Percentiles rank a stretch among this genome's conserved stretches.
These are phyloP conservation scores for Hymenoscyphus infarciens DNA, from an alignment of 2,329 filamentous ascomycete genomes.

Conservation along the genomic window DNA sequence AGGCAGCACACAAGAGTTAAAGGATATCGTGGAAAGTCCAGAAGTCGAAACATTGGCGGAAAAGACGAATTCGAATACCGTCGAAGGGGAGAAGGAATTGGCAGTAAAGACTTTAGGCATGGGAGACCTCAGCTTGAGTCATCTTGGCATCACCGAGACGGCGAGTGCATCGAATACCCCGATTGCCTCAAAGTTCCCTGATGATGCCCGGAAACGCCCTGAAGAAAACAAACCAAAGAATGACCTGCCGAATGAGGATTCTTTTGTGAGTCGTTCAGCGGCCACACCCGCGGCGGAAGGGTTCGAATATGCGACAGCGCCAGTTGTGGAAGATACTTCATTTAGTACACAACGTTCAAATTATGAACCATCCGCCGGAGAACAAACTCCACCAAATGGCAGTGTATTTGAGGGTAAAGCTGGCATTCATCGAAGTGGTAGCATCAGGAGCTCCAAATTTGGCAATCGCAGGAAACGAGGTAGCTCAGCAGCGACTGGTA, in stretches of 20 bases:
- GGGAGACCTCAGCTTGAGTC: constrained; percentile 84
- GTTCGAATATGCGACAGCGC: constrained; percentile 21
- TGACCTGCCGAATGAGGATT: constrained; percentile 23
- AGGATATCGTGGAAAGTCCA: constrained; percentile 30
- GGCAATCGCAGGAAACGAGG: constrained; percentile 68
- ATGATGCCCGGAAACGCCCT: constrained; percentile 31
- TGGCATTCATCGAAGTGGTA: constrained; percentile 51
- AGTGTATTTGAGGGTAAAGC: constrained; percentile 63
- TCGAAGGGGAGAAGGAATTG: constrained; percentile 57
- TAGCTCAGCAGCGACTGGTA: constrained; percentile 65
- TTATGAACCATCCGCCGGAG: constrained; percentile 50
- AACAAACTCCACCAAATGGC: constrained; percentile 62
- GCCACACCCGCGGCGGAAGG: constrained; percentile 19
- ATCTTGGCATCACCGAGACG: constrained; percentile 73
- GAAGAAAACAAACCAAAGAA: not conserved
- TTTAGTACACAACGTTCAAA: constrained; percentile 44
- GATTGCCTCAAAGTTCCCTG: constrained; percentile 52
- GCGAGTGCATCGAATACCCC: constrained; percentile 53
- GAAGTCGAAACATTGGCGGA: constrained; percentile 36
- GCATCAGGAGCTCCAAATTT: constrained; percentile 58
- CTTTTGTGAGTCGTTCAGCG: constrained; percentile 9
- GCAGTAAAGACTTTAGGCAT: constrained; percentile 86
- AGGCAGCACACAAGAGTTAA: constrained; percentile 31
- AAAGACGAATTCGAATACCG: constrained; percentile 32
- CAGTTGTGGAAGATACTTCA: constrained; percentile 27